Evolutionary conservation across 2,329 filamentous ascomycete species (phyloP), one percentile per base, ranked within the genome.

Genomic region (Gaeumannomyces tritici): DNA sequence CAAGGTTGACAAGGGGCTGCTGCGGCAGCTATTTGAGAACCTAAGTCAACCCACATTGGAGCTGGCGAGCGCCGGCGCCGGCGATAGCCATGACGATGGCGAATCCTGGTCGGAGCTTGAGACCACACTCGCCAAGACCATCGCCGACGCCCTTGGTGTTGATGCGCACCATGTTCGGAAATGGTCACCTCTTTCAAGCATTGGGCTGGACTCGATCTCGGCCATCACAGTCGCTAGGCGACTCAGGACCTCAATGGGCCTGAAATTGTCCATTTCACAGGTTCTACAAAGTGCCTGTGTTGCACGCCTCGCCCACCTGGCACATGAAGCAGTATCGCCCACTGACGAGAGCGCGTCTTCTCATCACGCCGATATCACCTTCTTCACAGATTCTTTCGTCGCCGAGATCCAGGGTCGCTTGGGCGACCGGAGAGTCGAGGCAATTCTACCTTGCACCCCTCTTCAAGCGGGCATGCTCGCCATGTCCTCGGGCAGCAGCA

Each of bases 391-490:
- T n/a, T 13, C 18, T 8, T 24, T 51, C 42, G 42, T 51, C 21
- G 21, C 21, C 1, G 42, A 51, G 6, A 24, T 51, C 21, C 18
- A 51, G 8, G 42, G 21, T 24, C 42, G 42, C 42, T 51, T 51
- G n/a, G 42, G 42, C 9, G 7, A 9, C 42, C 18, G 42, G 6
- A 11, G 2, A 4, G 33, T 69, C 1, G 56, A 56, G 1, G 33
- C 35, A 1, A 79, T 96, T 11, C 75, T 93, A 6, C 92, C 92
- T 0, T 96, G 93, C 70, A 96, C 91, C 1, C 89, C 92, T 0
- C 76, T 97, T 0, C 93, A 97, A 72, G 89, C 96, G 75, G 89
- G 88, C 0, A 96, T 96, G 91, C 78, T 96, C 0, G 87, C 86
- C 3, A 83, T 84, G 11, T 68, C 77, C 65, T 73, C 73, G 1